Percentiles rank a stretch among this genome's conserved stretches.
These are phyloP conservation scores for Salix udensis DNA, from an alignment of 345 rosid species.

Conservation along the genomic window DNA sequence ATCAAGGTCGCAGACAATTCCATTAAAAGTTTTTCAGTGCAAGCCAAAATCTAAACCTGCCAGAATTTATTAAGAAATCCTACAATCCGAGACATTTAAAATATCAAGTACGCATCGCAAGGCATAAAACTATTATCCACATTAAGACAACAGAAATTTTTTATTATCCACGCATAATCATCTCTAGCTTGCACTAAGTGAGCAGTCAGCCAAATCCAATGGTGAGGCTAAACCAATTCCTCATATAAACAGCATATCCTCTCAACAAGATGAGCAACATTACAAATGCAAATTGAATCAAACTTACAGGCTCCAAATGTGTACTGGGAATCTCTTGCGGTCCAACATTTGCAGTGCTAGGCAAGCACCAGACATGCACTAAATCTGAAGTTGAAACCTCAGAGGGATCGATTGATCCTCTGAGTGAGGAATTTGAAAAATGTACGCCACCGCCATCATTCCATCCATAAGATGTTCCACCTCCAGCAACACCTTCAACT, in stretches of 20 bases:
- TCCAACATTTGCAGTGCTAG: constrained; percentile 77
- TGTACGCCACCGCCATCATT: constrained; percentile 44
- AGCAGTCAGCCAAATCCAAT: too few relatives aligned
- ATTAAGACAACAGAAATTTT: too few relatives aligned
- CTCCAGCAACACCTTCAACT: constrained; percentile 97
- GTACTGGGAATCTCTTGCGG: constrained; percentile 72
- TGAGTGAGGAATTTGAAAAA: constrained; percentile 30
- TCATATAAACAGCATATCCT: too few relatives aligned
- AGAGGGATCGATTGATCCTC: constrained; percentile 53
- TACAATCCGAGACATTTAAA: too few relatives aligned
- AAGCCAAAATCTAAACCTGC: background rate
- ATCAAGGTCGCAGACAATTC: background rate
- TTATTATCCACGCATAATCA: too few relatives aligned
- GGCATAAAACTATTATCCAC: too few relatives aligned
- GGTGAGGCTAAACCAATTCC: too few relatives aligned
- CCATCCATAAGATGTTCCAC: constrained; percentile 98
- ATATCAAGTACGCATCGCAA: too few relatives aligned
- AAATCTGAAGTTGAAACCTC: constrained; percentile 70
- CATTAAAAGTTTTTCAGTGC: background rate
- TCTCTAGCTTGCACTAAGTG: too few relatives aligned
- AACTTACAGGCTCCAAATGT: constrained; percentile 69
- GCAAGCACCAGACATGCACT: constrained; percentile 82
- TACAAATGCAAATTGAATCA: background rate
- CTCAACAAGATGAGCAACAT: background rate
- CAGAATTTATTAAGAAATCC: background rate